Evolutionary conservation across 305 asterid genomes (phyloP).

Genomic region (Fraxinus xanthoxyloides): DNA sequence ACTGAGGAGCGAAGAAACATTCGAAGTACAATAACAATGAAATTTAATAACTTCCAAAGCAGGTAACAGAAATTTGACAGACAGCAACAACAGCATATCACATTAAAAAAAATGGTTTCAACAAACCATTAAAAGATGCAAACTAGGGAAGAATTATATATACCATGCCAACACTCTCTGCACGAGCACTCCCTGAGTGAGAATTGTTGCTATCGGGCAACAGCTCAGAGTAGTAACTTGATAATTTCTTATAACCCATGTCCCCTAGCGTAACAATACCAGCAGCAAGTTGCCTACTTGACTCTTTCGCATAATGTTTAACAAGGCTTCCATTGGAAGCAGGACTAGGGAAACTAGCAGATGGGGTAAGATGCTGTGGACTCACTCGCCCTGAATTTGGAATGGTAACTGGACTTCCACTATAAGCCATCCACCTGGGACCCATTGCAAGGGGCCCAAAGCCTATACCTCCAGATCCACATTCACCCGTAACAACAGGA

Average conservation of each 20-base stretch:
- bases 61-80: background rate
- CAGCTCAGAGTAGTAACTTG: conserved; percentile 82
- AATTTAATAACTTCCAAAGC: background rate
- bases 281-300: conserved; percentile 93
- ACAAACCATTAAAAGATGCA: background rate
- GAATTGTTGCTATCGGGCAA: conserved; percentile 59
- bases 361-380: conserved; percentile 72
- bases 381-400: conserved; percentile 63
- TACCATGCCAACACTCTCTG: conserved; percentile 89
- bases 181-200: conserved; percentile 51
- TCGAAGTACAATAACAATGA: background rate
- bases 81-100: background rate
- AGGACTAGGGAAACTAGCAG: conserved; percentile 53
- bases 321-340: conserved; percentile 79
- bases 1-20: background rate
- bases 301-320: conserved; percentile 93
- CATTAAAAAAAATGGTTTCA: background rate
- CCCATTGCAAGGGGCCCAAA: conserved; percentile 96
- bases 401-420: conserved; percentile 72
- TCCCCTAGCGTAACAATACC: conserved; percentile 90
- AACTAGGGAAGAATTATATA: conserved; percentile 5
- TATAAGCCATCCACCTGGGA: conserved; percentile 94
- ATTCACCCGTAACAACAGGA: conserved; percentile 56
- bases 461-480: conserved; percentile 59
- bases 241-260: conserved; percentile 77